Evolutionary conservation across 2,329 filamentous ascomycete species (phyloP).

Genomic region (Fusarium incarnatum): DNA sequence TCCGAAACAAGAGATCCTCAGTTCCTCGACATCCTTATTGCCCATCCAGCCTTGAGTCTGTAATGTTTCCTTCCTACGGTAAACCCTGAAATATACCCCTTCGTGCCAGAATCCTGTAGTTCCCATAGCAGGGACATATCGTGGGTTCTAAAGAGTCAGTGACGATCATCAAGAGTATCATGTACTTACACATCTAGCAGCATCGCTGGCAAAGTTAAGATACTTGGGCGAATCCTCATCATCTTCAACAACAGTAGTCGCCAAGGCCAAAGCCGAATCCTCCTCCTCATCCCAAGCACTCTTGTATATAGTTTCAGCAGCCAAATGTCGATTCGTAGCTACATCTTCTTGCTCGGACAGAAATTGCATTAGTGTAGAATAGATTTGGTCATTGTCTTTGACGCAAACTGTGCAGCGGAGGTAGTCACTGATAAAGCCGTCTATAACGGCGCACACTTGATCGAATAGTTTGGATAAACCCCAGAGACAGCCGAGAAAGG

Average conservation of each 20-base stretch:
- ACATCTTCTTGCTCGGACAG: constrained; percentile 65
- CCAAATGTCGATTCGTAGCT: constrained; percentile 63
- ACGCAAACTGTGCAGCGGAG: constrained; percentile 66
- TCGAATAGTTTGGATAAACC: constrained; percentile 53
- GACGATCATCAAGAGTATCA: background rate
- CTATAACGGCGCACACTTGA: constrained; percentile 52
- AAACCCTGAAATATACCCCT: constrained; percentile 62
- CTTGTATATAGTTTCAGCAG: constrained; percentile 66
- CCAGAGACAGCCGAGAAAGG: constrained; percentile 61
- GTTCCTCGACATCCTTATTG: constrained; percentile 64
- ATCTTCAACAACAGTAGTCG: constrained; percentile 53
- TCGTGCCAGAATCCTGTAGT: constrained; percentile 66
- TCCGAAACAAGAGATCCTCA: constrained; percentile 67
- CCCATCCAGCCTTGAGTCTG: constrained; percentile 50
- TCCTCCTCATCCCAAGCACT: constrained; percentile 69
- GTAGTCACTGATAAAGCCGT: constrained; percentile 56
- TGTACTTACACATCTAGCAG: constrained; percentile 60
- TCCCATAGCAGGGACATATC: constrained; percentile 66
- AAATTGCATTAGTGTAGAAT: constrained; percentile 68
- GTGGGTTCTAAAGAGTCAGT: constrained; percentile 53
- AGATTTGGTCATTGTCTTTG: constrained; percentile 67
- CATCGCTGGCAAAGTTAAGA: constrained; percentile 70
- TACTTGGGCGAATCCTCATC: constrained; percentile 55
- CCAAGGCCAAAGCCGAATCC: constrained; percentile 55
- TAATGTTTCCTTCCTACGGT: constrained; percentile 59